Evolutionary conservation across 2,329 filamentous ascomycete genomes (phyloP).

Genomic region (Pseudogymnoascus sp.): DNA sequence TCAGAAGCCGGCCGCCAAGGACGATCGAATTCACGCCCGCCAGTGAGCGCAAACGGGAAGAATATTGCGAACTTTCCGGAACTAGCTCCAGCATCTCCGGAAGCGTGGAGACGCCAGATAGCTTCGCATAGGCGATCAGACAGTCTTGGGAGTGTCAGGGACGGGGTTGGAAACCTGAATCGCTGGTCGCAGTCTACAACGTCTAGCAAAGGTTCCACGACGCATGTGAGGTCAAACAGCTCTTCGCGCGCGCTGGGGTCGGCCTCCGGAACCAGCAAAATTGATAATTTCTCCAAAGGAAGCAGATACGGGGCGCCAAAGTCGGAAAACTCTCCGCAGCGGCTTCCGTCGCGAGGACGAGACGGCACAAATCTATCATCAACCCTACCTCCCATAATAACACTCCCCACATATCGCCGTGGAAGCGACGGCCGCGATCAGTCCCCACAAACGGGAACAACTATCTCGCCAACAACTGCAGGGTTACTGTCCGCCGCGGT

Average conservation of each 20-base stretch:
- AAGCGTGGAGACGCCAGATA: conserved; percentile 17
- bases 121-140: conserved; percentile 29
- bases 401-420: conserved; percentile 23
- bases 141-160: conserved; percentile 31
- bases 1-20: neutral
- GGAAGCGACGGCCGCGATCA: conserved; percentile 14
- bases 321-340: conserved; percentile 17
- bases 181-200: conserved; percentile 45
- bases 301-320: conserved; percentile 20
- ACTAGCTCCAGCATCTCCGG: conserved; percentile 11
- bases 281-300: conserved; percentile 11
- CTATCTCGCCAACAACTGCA: conserved; percentile 26
- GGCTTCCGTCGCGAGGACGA: conserved; percentile 14
- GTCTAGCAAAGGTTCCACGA: conserved; percentile 38
- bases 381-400: conserved; percentile 22
- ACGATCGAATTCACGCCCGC: neutral
- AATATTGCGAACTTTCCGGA: conserved; percentile 10
- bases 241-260: conserved; percentile 19
- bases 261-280: conserved; percentile 19
- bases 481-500: conserved; percentile 26
- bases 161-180: conserved; percentile 40
- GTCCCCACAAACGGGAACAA: conserved; percentile 23
- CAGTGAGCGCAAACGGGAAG: neutral
- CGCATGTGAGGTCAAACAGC: conserved; percentile 17
- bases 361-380: conserved; percentile 13